These are phyloP conservation scores for Trichoderma pleuroti DNA, from an alignment of 2,329 filamentous ascomycete genomes.

Conservation along the genomic window DNA sequence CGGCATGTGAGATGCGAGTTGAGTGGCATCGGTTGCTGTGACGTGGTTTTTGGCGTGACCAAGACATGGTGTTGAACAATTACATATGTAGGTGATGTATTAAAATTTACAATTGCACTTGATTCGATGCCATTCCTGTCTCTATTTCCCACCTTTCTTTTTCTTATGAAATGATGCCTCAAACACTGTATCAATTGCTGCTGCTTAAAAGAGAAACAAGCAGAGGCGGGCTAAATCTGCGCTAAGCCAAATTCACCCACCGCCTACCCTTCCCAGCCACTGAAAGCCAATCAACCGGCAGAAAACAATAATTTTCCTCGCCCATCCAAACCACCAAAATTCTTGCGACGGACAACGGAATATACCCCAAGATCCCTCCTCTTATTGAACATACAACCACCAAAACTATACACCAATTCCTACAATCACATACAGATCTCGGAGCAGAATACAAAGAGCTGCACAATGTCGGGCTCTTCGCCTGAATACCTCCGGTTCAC, in stretches of 20 bases:
- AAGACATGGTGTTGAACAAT: background rate
- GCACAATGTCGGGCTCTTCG: conserved; percentile 37
- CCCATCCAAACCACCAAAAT: conserved; percentile 13
- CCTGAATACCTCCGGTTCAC: conserved; percentile 70
- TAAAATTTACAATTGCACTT: background rate
- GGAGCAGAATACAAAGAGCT: background rate
- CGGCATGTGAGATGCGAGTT: background rate
- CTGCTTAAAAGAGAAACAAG: background rate
- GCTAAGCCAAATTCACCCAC: background rate
- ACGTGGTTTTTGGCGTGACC: background rate
- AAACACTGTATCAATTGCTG: background rate
- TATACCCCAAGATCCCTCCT: background rate
- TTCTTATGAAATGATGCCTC: background rate
- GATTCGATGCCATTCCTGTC: background rate
- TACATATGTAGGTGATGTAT: background rate
- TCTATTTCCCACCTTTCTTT: background rate
- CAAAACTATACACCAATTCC: background rate
- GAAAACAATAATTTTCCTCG: conserved; percentile 19
- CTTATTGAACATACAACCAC: background rate
- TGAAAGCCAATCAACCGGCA: conserved; percentile 9
- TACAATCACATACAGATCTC: background rate
- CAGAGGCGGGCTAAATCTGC: background rate
- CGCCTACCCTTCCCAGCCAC: conserved; percentile 13
- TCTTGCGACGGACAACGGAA: background rate
- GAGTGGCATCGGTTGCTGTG: background rate